These are phyloP conservation scores for Gossypium davidsonii DNA, from an alignment of 441 rosid species.

Conservation along the genomic window DNA sequence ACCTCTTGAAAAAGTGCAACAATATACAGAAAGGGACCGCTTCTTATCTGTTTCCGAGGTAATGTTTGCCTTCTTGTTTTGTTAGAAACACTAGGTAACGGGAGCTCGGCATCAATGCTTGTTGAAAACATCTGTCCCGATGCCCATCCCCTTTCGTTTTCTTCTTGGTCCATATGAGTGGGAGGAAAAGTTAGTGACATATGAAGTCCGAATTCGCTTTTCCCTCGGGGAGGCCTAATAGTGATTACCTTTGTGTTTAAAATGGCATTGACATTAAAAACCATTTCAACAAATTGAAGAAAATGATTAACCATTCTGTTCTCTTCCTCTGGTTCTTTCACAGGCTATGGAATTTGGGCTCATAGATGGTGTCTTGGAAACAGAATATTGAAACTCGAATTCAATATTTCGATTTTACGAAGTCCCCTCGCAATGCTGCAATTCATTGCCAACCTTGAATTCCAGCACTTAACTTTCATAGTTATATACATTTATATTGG, in stretches of 20 bases:
- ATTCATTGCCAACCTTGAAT: not conserved
- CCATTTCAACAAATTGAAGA: not conserved
- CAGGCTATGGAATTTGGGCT: conserved; percentile 91
- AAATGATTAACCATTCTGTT: not conserved
- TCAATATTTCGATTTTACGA: not conserved
- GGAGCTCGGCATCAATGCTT: not conserved
- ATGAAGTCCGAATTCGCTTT: not conserved
- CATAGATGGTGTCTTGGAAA: conserved; percentile 68
- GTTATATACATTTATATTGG: not conserved
- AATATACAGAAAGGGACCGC: conserved; percentile 72
- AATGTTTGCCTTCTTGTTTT: conserved; percentile 14
- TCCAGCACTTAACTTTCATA: not conserved
- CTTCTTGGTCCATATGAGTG: not conserved
- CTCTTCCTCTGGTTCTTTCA: conserved; percentile 15
- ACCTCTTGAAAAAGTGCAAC: conserved; percentile 79
- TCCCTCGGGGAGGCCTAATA: not conserved
- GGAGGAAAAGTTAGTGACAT: not conserved
- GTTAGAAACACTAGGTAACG: not conserved
- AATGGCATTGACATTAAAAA: not conserved
- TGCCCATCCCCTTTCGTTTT: not conserved
- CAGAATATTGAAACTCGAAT: conserved; percentile 41
- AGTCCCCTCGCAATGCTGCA: not conserved
- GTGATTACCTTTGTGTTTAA: not conserved
- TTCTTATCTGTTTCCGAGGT: conserved; percentile 90
- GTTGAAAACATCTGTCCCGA: not conserved